phyloP scores from a whole-genome alignment of 2,329 filamentous ascomycete genomes.

The Sporothrix phasma region DNA sequence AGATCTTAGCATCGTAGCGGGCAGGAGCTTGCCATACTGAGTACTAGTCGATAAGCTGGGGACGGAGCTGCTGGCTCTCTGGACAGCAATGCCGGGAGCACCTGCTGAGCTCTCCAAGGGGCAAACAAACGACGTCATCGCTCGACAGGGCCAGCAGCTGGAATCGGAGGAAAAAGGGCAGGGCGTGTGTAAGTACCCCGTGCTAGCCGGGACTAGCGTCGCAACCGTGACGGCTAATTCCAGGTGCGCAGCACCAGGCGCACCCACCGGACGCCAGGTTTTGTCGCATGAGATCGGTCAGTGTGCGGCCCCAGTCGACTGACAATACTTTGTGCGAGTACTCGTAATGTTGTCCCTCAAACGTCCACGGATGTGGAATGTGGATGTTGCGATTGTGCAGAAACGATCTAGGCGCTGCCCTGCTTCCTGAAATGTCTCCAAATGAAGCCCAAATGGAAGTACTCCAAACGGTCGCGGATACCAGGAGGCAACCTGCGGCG shows the following conservation, averaged over 20 bases:
- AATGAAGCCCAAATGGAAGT: not conserved
- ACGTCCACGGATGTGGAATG: not conserved
- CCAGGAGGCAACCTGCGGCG: not conserved
- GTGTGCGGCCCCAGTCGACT: not conserved
- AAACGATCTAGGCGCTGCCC: not conserved
- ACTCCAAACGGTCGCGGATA: not conserved
- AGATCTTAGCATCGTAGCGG: not conserved
- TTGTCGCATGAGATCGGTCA: not conserved
- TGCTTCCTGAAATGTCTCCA: not conserved
- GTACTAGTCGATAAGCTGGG: not conserved
- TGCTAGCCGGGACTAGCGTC: constrained; percentile 9
- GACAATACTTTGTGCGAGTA: not conserved
- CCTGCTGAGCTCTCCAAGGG: not conserved
- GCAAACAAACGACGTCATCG: constrained; percentile 14
- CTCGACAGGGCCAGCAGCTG: not conserved
- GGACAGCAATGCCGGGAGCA: not conserved
- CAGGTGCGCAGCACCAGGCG: not conserved
- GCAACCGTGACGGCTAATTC: not conserved
- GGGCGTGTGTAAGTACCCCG: constrained; percentile 14
- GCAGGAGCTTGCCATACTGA: not conserved
- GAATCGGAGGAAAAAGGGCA: not conserved
- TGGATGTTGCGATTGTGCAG: too few relatives aligned
- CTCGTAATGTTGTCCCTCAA: too few relatives aligned
- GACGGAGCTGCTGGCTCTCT: not conserved
- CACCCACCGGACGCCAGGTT: not conserved